These are phyloP conservation scores for Phytophthora tentaculata DNA, from an alignment of 352 stramenopile species.

Conservation along the genomic window DNA sequence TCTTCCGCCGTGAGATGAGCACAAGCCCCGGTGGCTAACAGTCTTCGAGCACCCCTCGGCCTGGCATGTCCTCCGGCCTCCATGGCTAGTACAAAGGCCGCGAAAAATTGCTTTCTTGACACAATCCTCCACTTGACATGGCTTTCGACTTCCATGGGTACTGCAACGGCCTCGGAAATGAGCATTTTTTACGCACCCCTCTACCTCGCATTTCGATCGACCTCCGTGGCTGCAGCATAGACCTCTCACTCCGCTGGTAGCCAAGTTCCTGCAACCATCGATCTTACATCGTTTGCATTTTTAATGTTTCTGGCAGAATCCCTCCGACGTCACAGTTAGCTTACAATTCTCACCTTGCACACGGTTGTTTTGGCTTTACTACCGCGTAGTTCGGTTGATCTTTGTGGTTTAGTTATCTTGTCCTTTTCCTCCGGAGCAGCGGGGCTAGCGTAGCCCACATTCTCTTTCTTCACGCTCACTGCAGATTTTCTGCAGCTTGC, in stretches of 20 bases:
- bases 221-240: background rate
- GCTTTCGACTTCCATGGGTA: background rate
- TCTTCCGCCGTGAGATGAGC: constrained; percentile 6
- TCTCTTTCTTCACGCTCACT: constrained; percentile 3
- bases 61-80: background rate
- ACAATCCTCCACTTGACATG: background rate
- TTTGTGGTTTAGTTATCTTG: background rate
- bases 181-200: constrained; percentile 6
- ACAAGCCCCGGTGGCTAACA: background rate
- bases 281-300: constrained; percentile 5
- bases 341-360: constrained; percentile 20
- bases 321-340: background rate
- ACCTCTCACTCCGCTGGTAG: background rate
- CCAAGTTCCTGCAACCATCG: constrained; percentile 11
- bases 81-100: background rate
- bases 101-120: background rate
- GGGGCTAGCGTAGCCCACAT: background rate
- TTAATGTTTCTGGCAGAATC: constrained; percentile 12
- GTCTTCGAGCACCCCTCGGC: background rate
- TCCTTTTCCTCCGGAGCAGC: background rate
- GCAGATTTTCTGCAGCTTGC: constrained; percentile 2
- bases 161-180: background rate
- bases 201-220: constrained; percentile 2
- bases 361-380: background rate
- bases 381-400: background rate